A percentile compares a stretch with the other conserved stretches of the same genome.
Evolutionary conservation across 2,329 filamentous ascomycete species (phyloP).

Genomic region (Fusarium piperis): DNA sequence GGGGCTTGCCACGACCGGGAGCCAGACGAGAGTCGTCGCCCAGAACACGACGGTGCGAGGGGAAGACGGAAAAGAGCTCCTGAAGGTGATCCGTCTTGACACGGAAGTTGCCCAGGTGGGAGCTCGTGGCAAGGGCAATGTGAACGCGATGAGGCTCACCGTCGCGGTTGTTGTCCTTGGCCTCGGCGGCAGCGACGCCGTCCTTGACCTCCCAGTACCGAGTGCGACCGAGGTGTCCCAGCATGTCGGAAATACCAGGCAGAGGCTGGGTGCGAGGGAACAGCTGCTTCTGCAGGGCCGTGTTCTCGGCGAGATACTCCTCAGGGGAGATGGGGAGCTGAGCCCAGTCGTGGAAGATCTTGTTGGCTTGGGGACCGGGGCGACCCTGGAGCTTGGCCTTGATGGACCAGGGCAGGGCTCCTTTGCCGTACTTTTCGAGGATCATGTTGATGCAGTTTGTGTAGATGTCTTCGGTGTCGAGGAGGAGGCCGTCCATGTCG

Average conservation of each 20-base stretch:
- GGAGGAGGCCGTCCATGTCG: slow-evolving; percentile 97
- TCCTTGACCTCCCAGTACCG: slow-evolving; percentile 58
- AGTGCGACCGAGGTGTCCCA: slow-evolving; percentile 67
- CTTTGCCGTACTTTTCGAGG: slow-evolving; percentile 77
- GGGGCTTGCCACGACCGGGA: slow-evolving; percentile 86
- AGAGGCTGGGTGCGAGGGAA: slow-evolving; percentile 82
- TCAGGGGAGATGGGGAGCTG: slow-evolving; percentile 79
- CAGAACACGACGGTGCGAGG: slow-evolving; percentile 75
- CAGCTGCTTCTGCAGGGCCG: slow-evolving; percentile 71
- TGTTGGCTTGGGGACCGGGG: slow-evolving; percentile 62
- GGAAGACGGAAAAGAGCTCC: slow-evolving; percentile 73
- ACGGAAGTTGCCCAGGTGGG: slow-evolving; percentile 74
- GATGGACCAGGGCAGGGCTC: slow-evolving; percentile 87
- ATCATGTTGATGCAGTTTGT: slow-evolving; percentile 84
- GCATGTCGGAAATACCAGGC: slow-evolving; percentile 77
- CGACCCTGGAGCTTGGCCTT: slow-evolving; percentile 84
- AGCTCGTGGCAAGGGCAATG: slow-evolving; percentile 88
- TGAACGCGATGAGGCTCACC: slow-evolving; percentile 62
- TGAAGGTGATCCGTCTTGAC: slow-evolving; percentile 76
- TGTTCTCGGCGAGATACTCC: slow-evolving; percentile 70
- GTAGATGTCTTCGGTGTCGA: slow-evolving; percentile 93
- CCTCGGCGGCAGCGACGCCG: slow-evolving; percentile 34
- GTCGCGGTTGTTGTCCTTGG: slow-evolving; percentile 26
- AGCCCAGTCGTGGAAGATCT: slow-evolving; percentile 79
- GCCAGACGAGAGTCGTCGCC: slow-evolving; percentile 86